These are phyloP conservation scores for Verticillium klebahnii DNA, from an alignment of 2,329 filamentous ascomycete species.

Conservation along the genomic window DNA sequence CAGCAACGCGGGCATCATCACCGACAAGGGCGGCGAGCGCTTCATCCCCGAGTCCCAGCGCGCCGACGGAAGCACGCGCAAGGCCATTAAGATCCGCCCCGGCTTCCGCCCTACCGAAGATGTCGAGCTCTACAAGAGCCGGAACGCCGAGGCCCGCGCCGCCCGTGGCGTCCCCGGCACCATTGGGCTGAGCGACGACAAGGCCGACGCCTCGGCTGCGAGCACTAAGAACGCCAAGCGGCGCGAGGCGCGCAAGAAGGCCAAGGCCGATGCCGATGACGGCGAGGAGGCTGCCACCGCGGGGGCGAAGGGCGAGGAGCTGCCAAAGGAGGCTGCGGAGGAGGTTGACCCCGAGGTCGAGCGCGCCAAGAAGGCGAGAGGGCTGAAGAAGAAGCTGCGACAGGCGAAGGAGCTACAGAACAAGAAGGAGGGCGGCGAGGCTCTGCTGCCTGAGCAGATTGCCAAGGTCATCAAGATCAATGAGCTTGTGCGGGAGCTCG, in stretches of 20 bases:
- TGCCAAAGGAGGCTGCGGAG: constrained; percentile 30
- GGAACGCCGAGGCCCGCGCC: constrained; percentile 72
- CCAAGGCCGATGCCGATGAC: constrained; percentile 52
- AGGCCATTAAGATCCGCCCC: constrained; percentile 88
- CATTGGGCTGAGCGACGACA: constrained; percentile 48
- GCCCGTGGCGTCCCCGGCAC: constrained; percentile 70
- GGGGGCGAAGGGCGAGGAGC: not conserved
- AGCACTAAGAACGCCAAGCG: constrained; percentile 86
- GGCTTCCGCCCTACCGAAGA: constrained; percentile 95
- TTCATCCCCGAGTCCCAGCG: constrained; percentile 85
- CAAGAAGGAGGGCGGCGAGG: constrained; percentile 84
- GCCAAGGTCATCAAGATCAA: constrained; percentile 97
- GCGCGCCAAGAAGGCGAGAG: constrained; percentile 87
- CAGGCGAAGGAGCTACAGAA: constrained; percentile 86
- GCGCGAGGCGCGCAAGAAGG: constrained; percentile 51
- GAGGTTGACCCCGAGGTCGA: constrained; percentile 66
- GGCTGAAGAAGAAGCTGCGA: constrained; percentile 88
- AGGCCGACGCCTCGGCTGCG: constrained; percentile 40
- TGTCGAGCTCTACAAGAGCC: constrained; percentile 93
- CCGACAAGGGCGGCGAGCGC: constrained; percentile 71
- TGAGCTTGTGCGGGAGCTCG: constrained; percentile 84
- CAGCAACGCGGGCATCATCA: constrained; percentile 69
- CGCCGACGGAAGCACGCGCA: constrained; percentile 84
- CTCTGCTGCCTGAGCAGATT: constrained; percentile 86
- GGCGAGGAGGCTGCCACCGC: constrained; percentile 34